A percentile compares a stretch with the other conserved stretches of the same genome.
Evolutionary conservation across 1,284 basidiomycete genomes (phyloP).

Genomic region (Tilletia horrida): DNA sequence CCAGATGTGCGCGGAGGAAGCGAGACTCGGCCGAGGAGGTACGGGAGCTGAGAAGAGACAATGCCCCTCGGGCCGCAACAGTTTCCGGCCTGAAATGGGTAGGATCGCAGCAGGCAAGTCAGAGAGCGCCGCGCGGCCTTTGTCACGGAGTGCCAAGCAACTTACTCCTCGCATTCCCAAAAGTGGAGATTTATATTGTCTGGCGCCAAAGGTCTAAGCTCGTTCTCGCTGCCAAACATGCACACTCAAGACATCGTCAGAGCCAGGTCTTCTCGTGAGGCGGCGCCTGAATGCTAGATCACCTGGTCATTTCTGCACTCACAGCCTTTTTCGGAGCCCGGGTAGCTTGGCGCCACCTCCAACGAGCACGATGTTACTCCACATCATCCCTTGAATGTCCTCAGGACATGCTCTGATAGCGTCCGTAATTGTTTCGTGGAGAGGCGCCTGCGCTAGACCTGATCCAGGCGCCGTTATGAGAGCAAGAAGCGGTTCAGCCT

Average conservation of each 20-base stretch:
- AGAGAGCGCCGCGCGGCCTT: not conserved
- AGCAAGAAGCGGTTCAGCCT: not conserved
- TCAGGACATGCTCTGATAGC: conserved; percentile 66
- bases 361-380: conserved; percentile 84
- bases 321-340: conserved; percentile 72
- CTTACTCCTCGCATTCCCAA: conserved; percentile 13
- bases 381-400: conserved; percentile 79
- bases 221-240: conserved; percentile 21
- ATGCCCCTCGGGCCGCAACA: not conserved
- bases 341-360: conserved; percentile 76
- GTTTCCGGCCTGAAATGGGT: not conserved
- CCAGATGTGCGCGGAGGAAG: conserved; percentile 6
- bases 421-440: conserved; percentile 70
- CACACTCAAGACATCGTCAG: not conserved
- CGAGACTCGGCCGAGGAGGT: not conserved
- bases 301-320: conserved; percentile 30
- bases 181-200: conserved; percentile 31
- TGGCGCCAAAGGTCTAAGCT: conserved; percentile 33
- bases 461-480: conserved; percentile 20
- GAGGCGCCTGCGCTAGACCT: conserved; percentile 77
- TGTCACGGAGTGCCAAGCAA: no score
- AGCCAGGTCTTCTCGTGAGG: not conserved
- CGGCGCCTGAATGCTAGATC: no score
- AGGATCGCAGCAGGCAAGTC: not conserved
- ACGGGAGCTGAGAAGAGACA: not conserved